Evolutionary conservation across 1,284 basidiomycete species (phyloP), one percentile per base, ranked within the genome.

Genomic region (Porodaedalea pini): DNA sequence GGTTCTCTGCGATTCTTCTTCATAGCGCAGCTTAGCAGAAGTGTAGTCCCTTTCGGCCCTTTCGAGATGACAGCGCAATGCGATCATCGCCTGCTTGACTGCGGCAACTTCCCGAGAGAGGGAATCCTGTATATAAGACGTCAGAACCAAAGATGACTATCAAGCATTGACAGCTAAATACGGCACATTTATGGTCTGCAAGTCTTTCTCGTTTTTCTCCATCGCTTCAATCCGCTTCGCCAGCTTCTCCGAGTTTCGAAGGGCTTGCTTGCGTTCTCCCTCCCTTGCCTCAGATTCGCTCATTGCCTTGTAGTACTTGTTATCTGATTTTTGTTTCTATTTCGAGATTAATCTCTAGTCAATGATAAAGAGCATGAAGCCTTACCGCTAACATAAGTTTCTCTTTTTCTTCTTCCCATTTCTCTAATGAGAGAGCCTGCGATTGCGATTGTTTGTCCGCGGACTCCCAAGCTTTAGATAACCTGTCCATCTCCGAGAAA

Each of bases 301-400:
- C 88, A 96, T 93, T 4, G 89, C 86, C 25, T 90, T 83, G 69
- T 88, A 98, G 71, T 87, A 98, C 73, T 94, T 97, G 77, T 94
- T 97, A 66, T 98, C 95, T 19, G 91, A 86, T 73, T 96, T 98
- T 11, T 92, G 90, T 86, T 84, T 90, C 83, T 89, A 66, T 13
- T 58, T 29, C 49, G 52, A 43, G 47, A 48, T 39, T 5, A 44
- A n/a, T 29, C 29, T 25, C 29, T 3, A 13, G n/a, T 23, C 11
- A 17, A 53, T 21, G 6, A 17, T 50, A 45, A 13, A 29, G 19
- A 31, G 23, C 13, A 34, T 34, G n/a, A 21, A 19, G 44, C 68
- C 78, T 51, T 61, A 90, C 91, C 68, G 94, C 91, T 23, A 81
- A 76, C 17, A 71, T 73, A 39, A 76, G 69, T 68, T 86, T 89